phyloP scores from a whole-genome alignment of 2,329 filamentous ascomycete species.

The Zasmidium cellare region DNA sequence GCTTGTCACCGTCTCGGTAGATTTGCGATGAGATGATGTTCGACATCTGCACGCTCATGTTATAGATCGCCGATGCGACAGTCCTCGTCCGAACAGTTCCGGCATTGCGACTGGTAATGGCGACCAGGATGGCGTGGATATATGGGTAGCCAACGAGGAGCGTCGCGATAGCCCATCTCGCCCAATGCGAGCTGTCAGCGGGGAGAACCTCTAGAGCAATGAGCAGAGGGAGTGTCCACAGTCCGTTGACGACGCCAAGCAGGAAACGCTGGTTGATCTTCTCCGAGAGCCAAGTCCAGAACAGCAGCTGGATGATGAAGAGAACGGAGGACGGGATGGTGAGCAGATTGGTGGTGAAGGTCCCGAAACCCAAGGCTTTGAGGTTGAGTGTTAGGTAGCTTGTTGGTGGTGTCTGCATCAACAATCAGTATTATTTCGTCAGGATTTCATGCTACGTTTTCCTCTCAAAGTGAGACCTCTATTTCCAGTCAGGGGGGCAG shows the following conservation, averaged over 20 bases:
- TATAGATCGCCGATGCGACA: constrained; percentile 65
- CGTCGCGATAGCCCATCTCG: constrained; percentile 39
- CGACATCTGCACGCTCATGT: constrained; percentile 47
- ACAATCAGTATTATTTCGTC: background rate
- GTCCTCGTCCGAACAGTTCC: constrained; percentile 63
- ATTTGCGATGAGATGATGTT: constrained; percentile 44
- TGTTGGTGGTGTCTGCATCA: constrained; percentile 33
- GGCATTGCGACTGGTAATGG: constrained; percentile 62
- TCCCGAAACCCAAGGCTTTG: constrained; percentile 40
- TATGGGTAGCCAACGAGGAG: constrained; percentile 43
- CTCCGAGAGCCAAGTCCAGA: constrained; percentile 50
- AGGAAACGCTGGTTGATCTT: constrained; percentile 55
- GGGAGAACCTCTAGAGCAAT: constrained; percentile 39
- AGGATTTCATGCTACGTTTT: too few species aligned
- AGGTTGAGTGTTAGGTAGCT: constrained; percentile 42
- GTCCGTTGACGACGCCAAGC: constrained; percentile 43
- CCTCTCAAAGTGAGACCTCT: too few species aligned
- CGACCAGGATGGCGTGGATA: constrained; percentile 60
- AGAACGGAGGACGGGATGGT: constrained; percentile 47
- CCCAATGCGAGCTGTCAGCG: constrained; percentile 33
- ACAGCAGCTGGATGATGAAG: constrained; percentile 52
- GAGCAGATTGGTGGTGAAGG: constrained; percentile 45
- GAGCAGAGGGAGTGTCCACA: constrained; percentile 44
- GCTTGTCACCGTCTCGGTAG: constrained; percentile 58
- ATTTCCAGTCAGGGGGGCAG: too few species aligned